Evolutionary conservation across 2,329 filamentous ascomycete species (phyloP).

Genomic region (Fusarium compactum): DNA sequence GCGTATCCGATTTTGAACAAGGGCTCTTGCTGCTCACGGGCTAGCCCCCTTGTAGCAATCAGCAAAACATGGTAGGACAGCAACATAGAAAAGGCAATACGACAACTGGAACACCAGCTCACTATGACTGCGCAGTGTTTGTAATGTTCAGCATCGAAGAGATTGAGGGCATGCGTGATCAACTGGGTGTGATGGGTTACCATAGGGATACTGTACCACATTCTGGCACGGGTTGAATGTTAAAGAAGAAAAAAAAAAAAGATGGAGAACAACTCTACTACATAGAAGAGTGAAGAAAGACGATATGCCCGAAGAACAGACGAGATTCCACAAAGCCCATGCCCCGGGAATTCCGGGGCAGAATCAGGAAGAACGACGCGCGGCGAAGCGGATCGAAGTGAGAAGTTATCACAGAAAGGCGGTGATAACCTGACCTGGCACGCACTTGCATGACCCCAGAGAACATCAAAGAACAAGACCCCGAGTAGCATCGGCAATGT

Average conservation of each 20-base stretch:
- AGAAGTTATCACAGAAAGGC: constrained; percentile 5
- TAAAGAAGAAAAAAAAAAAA: too few relatives aligned
- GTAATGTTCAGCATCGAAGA: background rate
- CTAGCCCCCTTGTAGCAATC: background rate
- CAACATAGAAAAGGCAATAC: background rate
- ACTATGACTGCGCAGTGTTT: background rate
- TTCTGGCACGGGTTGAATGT: background rate
- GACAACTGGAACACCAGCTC: background rate
- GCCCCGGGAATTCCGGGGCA: background rate
- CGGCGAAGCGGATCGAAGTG: constrained; percentile 6
- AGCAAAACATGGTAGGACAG: background rate
- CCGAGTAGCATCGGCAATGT: constrained; percentile 10
- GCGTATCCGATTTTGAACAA: background rate
- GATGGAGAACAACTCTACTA: background rate
- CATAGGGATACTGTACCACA: background rate
- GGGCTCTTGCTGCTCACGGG: background rate
- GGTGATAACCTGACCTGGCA: constrained; percentile 21
- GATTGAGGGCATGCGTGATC: background rate
- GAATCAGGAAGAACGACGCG: background rate
- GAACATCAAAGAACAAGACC: constrained; percentile 19
- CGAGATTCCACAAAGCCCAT: background rate
- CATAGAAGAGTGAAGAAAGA: background rate
- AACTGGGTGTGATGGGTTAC: background rate
- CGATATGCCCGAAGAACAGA: background rate
- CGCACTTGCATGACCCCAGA: constrained; percentile 19